Evolutionary conservation across 306 rosid genomes (phyloP).

Genomic region (Rubus idaeus): DNA sequence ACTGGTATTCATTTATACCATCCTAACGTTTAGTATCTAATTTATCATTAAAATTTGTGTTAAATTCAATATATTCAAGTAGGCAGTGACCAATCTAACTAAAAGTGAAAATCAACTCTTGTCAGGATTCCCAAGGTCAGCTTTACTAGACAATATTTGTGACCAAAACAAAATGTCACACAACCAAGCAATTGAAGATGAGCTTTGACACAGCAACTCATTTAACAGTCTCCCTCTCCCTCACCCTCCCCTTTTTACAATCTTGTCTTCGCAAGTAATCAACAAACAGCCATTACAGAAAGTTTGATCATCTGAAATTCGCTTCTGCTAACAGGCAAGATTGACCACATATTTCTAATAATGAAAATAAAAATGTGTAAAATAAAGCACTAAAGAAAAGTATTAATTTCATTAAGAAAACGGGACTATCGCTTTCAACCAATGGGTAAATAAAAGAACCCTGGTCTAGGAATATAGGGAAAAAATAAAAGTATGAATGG

Average conservation of each 20-base stretch:
- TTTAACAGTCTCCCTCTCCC: not conserved
- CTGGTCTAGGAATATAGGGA: not conserved
- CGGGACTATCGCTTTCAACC: not conserved
- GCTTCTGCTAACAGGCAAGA: not conserved
- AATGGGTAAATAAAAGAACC: not conserved
- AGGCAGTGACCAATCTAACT: not conserved
- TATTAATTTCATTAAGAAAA: not conserved
- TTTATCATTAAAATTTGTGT: not conserved
- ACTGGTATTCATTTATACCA: not conserved
- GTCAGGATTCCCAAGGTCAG: not conserved
- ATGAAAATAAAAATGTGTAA: too few relatives aligned
- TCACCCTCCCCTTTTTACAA: not conserved
- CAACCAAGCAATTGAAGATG: not conserved
- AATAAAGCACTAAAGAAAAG: not conserved
- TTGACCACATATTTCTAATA: not conserved
- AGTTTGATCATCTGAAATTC: not conserved
- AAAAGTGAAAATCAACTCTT: not conserved
- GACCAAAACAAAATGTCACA: slow-evolving; percentile 1
- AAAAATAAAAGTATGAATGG: not conserved
- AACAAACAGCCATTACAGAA: not conserved
- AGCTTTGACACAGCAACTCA: not conserved
- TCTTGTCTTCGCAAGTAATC: not conserved
- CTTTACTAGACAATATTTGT: not conserved
- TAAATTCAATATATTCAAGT: not conserved
- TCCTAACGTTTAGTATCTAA: not conserved